phyloP scores from a whole-genome alignment of 805 yeast species.

The Kluyveromyces wickerhamii region DNA sequence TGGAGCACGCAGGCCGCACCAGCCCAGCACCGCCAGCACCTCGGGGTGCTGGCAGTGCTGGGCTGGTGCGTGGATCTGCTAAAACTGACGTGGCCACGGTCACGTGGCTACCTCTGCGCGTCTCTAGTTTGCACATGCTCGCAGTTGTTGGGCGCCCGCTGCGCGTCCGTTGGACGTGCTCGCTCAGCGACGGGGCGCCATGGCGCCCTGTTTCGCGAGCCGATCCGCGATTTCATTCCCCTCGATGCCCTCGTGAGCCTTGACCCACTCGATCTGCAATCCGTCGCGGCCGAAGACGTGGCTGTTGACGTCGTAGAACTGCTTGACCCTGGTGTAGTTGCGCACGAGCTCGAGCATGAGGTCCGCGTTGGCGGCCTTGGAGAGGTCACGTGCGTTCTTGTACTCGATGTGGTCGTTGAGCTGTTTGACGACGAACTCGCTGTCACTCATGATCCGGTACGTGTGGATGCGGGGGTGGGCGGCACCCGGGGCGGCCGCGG shows the following conservation, averaged over 20 bases:
- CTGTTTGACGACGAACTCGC: conserved; percentile 53
- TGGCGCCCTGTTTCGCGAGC: conserved; percentile 63
- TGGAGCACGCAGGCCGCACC: too few relatives aligned
- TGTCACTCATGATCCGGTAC: conserved; percentile 53
- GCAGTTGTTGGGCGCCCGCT: too few relatives aligned
- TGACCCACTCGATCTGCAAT: conserved; percentile 51
- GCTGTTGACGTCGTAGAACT: conserved; percentile 26
- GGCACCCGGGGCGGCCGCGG: too few relatives aligned
- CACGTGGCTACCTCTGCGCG: too few relatives aligned
- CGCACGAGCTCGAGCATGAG: conserved; percentile 31
- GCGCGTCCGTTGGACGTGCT: too few relatives aligned
- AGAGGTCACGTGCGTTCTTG: conserved; percentile 10
- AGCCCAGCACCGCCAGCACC: too few relatives aligned
- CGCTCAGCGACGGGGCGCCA: conserved; percentile 14
- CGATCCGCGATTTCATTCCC: conserved; percentile 78
- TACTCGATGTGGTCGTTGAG: conserved; percentile 47
- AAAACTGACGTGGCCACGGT: too few relatives aligned
- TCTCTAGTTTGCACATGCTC: too few relatives aligned
- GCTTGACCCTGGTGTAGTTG: conserved; percentile 36
- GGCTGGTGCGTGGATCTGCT: too few relatives aligned
- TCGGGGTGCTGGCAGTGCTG: too few relatives aligned
- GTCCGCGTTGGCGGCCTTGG: conserved; percentile 22
- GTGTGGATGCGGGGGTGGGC: too few relatives aligned
- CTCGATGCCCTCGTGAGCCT: conserved; percentile 57
- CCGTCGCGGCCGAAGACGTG: conserved; percentile 27